Evolutionary conservation across 164 flowering plant species (phyloP), one percentile per base, ranked within the genome.

Genomic region (Pachysandra terminalis): DNA sequence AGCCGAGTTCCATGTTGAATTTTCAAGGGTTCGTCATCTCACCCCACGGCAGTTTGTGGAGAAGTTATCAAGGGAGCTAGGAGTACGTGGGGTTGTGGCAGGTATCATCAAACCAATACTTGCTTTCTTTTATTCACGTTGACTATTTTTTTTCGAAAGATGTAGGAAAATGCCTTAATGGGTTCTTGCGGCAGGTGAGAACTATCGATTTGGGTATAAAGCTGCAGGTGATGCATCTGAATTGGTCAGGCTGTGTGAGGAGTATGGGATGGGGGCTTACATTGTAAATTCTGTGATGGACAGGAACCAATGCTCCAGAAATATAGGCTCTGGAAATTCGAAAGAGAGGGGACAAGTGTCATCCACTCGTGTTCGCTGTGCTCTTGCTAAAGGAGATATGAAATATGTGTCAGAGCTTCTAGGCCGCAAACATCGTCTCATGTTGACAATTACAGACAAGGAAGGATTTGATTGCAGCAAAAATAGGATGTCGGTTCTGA

Each of bases 341-440:
- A 87, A 82, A 63, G 99, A 96, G 65, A 84, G 74, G 77, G 98
- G 98, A 49, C 99, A 90, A 70, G 96, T 96, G 25, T 93, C 98
- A 51, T 96, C 98, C 51, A 93, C 99, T 54, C 91, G 97, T 24
- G 97, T 96, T 40, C 90, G 99, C 27, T 81, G 73, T 73, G 97
- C 97, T 54, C 92, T 96, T 70, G 81, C 85, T 41, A 68, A 61
- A 24, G 97, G 98, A 54, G 89, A 93, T 56, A 86, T 93, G 89
- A 75, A 78, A 32, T 88, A 90, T 64, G 99, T 96, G 13, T 82
- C 96, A 21, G 83, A 91, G 71, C 93, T 96, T 63, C 73, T 96
- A 67, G 99, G 99, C 52, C 90, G 97, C 19, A 67, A 56, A 1
- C 98, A 93, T 73, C 94, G 96, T 56, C 82, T 96, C 19, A 65